Evolutionary conservation across 2,329 filamentous ascomycete species (phyloP).

Genomic region (Phialocephala subalpina): DNA sequence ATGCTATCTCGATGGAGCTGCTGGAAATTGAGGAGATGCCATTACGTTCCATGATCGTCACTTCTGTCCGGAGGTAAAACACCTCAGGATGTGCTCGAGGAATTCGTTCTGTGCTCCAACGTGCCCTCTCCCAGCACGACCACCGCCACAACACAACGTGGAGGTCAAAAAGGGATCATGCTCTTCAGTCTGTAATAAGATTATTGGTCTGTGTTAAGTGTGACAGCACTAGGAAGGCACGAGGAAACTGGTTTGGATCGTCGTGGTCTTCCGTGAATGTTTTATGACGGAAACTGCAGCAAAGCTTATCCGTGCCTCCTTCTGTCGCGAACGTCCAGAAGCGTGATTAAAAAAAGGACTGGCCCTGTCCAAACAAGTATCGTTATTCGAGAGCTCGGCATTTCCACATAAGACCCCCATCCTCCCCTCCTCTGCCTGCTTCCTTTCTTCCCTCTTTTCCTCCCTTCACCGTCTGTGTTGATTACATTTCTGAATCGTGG

Average conservation of each 20-base stretch:
- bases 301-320: constrained; percentile 31
- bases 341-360: constrained; percentile 38
- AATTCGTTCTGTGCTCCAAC: constrained; percentile 5
- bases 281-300: constrained; percentile 31
- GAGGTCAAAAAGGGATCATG: constrained; percentile 21
- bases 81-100: not conserved
- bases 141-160: constrained; percentile 12
- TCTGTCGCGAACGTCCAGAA: constrained; percentile 33
- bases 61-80: constrained; percentile 1
- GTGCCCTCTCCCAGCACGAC: not conserved
- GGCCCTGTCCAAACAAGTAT: constrained; percentile 33
- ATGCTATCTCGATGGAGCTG: not conserved
- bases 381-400: constrained; percentile 35
- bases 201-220: constrained; percentile 34
- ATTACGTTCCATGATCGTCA: constrained; percentile 11
- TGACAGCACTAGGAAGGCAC: constrained; percentile 24
- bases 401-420: constrained; percentile 36
- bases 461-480: constrained; percentile 15
- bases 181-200: constrained; percentile 25
- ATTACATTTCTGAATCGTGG: constrained; percentile 9
- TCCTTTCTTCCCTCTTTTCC: constrained; percentile 18
- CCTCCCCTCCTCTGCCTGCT: constrained; percentile 18
- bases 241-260: constrained; percentile 25
- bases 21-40: constrained; percentile 6
- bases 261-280: constrained; percentile 21